Conservation (phyloP, 371 early-diverging fungal species). For the Rhizomucor pusillus region DNA sequence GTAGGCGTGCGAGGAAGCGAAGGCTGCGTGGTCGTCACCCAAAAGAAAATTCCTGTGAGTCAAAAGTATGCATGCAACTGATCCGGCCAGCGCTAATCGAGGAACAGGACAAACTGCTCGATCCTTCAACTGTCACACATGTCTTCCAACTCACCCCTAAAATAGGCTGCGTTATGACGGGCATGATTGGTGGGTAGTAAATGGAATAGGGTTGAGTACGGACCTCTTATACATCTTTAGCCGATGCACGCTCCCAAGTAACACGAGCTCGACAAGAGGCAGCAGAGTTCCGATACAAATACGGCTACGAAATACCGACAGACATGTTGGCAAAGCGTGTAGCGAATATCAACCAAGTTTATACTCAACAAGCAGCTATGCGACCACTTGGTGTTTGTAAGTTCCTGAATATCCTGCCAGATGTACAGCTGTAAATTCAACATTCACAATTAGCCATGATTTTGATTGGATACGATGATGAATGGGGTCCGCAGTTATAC, state of each 20-base stretch:
- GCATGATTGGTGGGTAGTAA: conserved; percentile 70
- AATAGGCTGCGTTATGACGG: conserved; percentile 98
- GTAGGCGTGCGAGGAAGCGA: conserved; percentile 95
- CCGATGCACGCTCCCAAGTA: conserved; percentile 94
- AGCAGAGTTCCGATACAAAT: conserved; percentile 97
- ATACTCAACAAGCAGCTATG: conserved; percentile 99
- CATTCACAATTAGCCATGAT: conserved; percentile 77
- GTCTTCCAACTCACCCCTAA: conserved; percentile 90
- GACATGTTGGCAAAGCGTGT: conserved; percentile 97
- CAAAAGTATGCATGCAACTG: background rate
- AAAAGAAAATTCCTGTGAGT: conserved; percentile 95
- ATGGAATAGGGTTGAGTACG: background rate
- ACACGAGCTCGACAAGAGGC: conserved; percentile 93
- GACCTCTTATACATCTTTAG: conserved; percentile 27
- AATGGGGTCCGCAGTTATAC: conserved; percentile 94
- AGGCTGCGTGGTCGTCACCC: conserved; percentile 90
- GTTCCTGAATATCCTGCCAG: conserved; percentile 22
- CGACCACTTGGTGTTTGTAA: conserved; percentile 95
- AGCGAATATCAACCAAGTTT: conserved; percentile 97
- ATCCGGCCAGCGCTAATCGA: background rate
- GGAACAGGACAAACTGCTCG: conserved; percentile 90
- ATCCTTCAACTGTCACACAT: conserved; percentile 92
- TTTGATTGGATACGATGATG: conserved; percentile 93
- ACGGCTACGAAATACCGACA: conserved; percentile 95
- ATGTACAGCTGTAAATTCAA: background rate